These are phyloP conservation scores for Periconia sp. DNA, from an alignment of 2,329 filamentous ascomycete genomes.

Conservation along the genomic window DNA sequence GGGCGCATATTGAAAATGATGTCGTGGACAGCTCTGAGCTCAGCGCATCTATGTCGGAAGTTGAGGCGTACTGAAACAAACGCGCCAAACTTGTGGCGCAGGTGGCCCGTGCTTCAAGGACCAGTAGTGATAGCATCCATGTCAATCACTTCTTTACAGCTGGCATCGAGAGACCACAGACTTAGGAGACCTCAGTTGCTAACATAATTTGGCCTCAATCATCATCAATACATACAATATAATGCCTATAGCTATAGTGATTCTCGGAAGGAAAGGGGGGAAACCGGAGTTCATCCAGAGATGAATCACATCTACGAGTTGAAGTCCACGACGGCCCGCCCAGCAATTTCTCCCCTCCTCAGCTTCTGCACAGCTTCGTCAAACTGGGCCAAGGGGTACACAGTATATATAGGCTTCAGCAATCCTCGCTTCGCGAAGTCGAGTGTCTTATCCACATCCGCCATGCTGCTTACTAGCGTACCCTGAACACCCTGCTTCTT, in stretches of 20 bases:
- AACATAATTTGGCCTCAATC: no score
- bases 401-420: conserved; percentile 58
- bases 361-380: conserved; percentile 60
- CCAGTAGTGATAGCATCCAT: no score
- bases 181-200: no score
- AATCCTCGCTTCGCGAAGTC: conserved; percentile 58
- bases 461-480: conserved; percentile 55
- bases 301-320: no score
- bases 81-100: conserved; percentile 12
- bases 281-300: no score
- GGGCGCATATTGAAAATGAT: conserved; percentile 23
- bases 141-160: no score
- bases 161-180: no score
- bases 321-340: conserved; percentile 61
- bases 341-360: conserved; percentile 57
- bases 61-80: conserved; percentile 22
- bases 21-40: conserved; percentile 6
- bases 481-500: conserved; percentile 43
- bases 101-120: conserved; percentile 7
- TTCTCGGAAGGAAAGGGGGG: no score
- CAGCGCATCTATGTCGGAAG: conserved; percentile 6
- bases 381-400: conserved; percentile 54
- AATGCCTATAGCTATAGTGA: no score
- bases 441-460: conserved; percentile 54
- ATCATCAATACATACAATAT: no score